A percentile compares a stretch with the other conserved stretches of the same genome.
phyloP scores from a whole-genome alignment of 164 flowering plant genomes.

The Vitis riparia region DNA sequence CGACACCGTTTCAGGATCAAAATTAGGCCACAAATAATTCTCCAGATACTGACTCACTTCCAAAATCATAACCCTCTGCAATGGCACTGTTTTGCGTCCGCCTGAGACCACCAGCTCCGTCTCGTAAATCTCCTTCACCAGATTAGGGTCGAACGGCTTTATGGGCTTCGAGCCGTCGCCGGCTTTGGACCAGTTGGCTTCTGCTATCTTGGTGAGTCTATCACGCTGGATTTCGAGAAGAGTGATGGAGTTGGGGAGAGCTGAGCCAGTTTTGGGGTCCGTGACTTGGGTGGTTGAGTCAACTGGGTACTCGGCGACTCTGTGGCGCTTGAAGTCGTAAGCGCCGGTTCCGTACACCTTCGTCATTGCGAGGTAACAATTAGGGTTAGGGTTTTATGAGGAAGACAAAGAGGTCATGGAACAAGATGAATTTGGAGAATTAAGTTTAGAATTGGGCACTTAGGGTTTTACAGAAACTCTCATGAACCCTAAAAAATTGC shows the following conservation, averaged over 20 bases:
- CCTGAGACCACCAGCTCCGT: constrained; percentile 66
- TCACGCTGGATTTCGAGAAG: constrained; percentile 78
- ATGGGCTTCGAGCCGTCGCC: constrained; percentile 22
- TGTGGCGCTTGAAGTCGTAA: constrained; percentile 85
- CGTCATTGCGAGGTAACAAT: constrained; percentile 32
- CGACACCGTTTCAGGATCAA: constrained; percentile 26
- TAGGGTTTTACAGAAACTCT: too few species aligned
- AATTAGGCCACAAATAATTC: constrained; percentile 83
- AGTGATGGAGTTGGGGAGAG: constrained; percentile 63
- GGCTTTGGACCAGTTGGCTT: constrained; percentile 62
- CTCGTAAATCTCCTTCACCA: constrained; percentile 81
- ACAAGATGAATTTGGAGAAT: neutral
- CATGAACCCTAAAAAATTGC: too few species aligned
- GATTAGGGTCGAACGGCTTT: constrained; percentile 52
- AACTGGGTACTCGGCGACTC: constrained; percentile 89
- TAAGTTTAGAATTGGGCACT: neutral
- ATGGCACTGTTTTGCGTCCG: constrained; percentile 69
- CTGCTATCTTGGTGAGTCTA: constrained; percentile 77
- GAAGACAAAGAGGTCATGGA: neutral
- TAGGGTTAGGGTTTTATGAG: constrained; percentile 4
- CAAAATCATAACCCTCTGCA: constrained; percentile 79
- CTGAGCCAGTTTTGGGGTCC: constrained; percentile 48
- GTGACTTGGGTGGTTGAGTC: constrained; percentile 26
- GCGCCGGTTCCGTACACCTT: constrained; percentile 81
- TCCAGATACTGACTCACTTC: constrained; percentile 82